Base-by-base conservation (phyloP, 805 yeast species). In the Saccharomyces eubayanus region DNA sequence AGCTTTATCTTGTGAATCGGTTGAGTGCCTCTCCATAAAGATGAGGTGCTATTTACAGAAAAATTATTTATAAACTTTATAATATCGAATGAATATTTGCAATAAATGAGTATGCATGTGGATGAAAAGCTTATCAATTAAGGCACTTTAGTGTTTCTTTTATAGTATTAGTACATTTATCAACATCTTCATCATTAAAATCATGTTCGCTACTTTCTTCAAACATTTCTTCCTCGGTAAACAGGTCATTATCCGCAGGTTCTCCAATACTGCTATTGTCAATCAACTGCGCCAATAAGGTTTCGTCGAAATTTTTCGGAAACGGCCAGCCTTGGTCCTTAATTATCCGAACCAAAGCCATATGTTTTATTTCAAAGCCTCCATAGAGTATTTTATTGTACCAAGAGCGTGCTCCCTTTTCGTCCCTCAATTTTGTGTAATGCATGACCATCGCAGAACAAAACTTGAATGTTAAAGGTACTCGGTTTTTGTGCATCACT, bases 361-460 rank as follows among this genome's bases (percentile, higher is more conserved):
- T 45, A 51, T 68, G 68, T 16, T 51, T 57, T 8, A 68, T 50
- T 11, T 57, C 53, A 30, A 62, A 67, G 2, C 62, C 60, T 10
- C 61, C 63, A n/a, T 51, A 31, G 5, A 59, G 28, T 11, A 67
- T 60, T 49, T 58, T 66, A 29, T 57, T 28, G 47, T 66, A 68
- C 71, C 71, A 68, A 6, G 53, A 14, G 14, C 61, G 51, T 2
- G 72, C 71, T 14, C 58, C 62, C 2, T 57, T 57, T 11, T 49
- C 48, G 24, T 63, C 58, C 10, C 55, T 51, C 47, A 57, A 50
- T 30, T 56, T 48, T 5, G 60, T 21, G 47, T 60, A 53, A 31
- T 62, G 56, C 5, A 61, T 50, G 0, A 67, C 58, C 67, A 68
- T 63, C 3, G 62, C 55, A 2, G 58, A 50, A 46, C 69, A 66